These are phyloP conservation scores for Monosporascus sp. DNA, from an alignment of 2,329 filamentous ascomycete genomes.

Conservation along the genomic window DNA sequence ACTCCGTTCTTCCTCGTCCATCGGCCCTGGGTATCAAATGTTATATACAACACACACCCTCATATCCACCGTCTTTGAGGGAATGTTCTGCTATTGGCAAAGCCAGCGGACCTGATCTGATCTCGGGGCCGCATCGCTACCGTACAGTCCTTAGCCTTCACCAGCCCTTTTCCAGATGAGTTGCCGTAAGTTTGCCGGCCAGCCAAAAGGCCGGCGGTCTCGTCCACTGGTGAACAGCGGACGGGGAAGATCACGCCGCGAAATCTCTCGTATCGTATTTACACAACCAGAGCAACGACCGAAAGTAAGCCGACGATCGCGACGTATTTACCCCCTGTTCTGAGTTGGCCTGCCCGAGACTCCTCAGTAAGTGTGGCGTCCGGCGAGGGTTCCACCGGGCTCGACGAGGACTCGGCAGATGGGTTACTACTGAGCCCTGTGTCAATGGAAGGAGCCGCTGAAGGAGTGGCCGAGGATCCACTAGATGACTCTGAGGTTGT, in stretches of 20 bases:
- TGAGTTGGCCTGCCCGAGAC: slow-evolving; percentile 18
- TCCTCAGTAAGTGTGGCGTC: slow-evolving; percentile 12
- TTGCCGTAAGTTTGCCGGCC: too few species aligned
- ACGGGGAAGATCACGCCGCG: background rate
- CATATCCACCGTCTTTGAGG: background rate
- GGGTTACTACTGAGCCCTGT: background rate
- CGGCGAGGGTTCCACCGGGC: slow-evolving; percentile 7
- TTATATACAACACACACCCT: background rate
- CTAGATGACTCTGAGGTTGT: slow-evolving; percentile 5
- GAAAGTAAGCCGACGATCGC: slow-evolving; percentile 15
- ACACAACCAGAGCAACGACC: slow-evolving; percentile 16
- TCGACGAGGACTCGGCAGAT: background rate
- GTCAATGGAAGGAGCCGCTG: slow-evolving; percentile 5
- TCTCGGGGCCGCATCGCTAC: too few species aligned
- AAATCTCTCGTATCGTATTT: slow-evolving; percentile 2
- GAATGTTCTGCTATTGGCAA: background rate
- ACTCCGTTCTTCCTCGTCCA: background rate
- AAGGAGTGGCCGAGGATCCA: slow-evolving; percentile 7
- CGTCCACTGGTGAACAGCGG: background rate
- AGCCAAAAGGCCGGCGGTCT: too few species aligned
- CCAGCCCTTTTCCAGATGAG: too few species aligned
- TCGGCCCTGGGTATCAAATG: background rate
- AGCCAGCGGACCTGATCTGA: background rate
- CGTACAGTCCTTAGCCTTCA: too few species aligned
- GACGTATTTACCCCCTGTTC: slow-evolving; percentile 10